These are phyloP conservation scores for Entrophospora sp. DNA, from an alignment of 192 early-diverging fungal species.

Conservation along the genomic window DNA sequence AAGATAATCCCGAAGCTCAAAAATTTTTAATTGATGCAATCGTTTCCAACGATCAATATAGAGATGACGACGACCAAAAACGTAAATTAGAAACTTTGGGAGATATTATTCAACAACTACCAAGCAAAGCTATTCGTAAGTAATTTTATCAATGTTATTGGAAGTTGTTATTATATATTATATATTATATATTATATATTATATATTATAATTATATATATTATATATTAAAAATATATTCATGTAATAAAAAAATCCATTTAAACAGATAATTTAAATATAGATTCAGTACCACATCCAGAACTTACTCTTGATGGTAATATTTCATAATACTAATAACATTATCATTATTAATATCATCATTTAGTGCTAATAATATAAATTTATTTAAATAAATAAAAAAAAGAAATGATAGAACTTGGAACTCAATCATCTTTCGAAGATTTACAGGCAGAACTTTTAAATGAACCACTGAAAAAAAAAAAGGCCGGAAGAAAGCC, in stretches of 20 bases:
- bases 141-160: background rate
- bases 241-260: too few relatives aligned
- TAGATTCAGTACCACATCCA: constrained; percentile 17
- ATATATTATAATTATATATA: background rate
- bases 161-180: background rate
- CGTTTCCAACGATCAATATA: constrained; percentile 33
- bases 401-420: too few relatives aligned
- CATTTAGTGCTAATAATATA: too few relatives aligned
- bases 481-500: constrained; percentile 58
- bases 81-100: constrained; percentile 26
- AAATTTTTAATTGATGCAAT: constrained; percentile 36
- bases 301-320: constrained; percentile 13
- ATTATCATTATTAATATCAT: background rate
- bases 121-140: constrained; percentile 22
- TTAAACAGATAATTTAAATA: constrained; percentile 21
- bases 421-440: background rate
- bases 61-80: constrained; percentile 34
- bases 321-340: background rate
- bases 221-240: too few relatives aligned
- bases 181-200: background rate
- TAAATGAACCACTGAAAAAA: constrained; percentile 24
- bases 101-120: constrained; percentile 16
- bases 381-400: too few relatives aligned
- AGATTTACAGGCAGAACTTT: background rate
- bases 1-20: constrained; percentile 35